Conservation (phyloP, 305 asterid genomes). For the Fraxinus floribunda region DNA sequence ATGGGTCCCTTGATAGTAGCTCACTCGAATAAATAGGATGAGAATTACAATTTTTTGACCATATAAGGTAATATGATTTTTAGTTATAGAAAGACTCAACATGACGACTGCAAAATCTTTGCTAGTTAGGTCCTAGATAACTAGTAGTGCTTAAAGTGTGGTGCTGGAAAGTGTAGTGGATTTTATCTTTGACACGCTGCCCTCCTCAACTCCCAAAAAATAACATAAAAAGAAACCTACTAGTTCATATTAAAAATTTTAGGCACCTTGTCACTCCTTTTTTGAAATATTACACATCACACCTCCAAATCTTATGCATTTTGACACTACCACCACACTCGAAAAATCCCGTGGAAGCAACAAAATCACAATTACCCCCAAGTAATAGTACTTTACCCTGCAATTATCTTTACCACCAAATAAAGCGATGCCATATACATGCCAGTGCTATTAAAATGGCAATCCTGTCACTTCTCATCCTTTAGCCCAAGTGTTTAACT, state of each 20-base stretch:
- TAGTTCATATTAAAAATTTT: not conserved
- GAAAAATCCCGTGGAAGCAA: not conserved
- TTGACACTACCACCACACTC: not conserved
- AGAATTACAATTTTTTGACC: not conserved
- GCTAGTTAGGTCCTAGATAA: constrained; percentile 4
- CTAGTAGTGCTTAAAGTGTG: not conserved
- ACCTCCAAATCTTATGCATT: not conserved
- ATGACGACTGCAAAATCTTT: not conserved
- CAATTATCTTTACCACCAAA: constrained; percentile 22
- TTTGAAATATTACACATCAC: not conserved
- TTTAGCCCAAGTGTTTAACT: not conserved
- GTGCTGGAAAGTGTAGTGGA: not conserved
- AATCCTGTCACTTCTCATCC: not conserved
- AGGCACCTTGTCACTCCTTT: not conserved
- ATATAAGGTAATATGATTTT: not conserved
- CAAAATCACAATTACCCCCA: not conserved
- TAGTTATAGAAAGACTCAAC: not conserved
- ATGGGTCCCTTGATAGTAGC: not conserved
- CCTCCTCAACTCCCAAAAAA: not conserved
- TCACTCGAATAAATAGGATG: not conserved
- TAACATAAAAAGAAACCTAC: not conserved
- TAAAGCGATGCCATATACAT: constrained; percentile 21
- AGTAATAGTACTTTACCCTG: not conserved
- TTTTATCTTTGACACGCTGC: not conserved
- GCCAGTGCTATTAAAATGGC: not conserved